Evolutionary conservation across 2,329 filamentous ascomycete genomes (phyloP), one percentile per base, ranked within the genome.

Genomic region (Botrytis paeoniae): DNA sequence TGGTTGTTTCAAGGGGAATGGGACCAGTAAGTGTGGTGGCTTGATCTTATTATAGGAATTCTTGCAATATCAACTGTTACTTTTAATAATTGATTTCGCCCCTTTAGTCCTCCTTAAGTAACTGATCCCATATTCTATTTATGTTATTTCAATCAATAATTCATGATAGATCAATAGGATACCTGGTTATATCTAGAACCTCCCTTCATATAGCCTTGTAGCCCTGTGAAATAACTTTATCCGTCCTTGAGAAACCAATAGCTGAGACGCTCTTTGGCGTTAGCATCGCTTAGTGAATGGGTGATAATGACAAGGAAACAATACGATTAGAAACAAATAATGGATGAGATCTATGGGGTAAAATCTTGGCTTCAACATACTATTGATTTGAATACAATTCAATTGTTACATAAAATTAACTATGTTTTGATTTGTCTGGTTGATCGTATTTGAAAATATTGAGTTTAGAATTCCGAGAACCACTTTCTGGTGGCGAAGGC

Each of bases 1-100:
- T 70, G 69, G 69, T 18, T 37, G 57, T 70, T 48, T 70, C 69
- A 63, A 62, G 68, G 39, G n/a, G 41, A 54, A 63, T 62, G 41
- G 57, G 43, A 60, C 25, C 32, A 57, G 64, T 54, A 25, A 32
- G 61, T 64, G 35, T 39, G 35, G 64, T 68, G 64, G 64, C 64
- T 57, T 20, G 37, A 57, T 68, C 64, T 68, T 68, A 68, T 68
- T 57, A 57, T 68, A 68, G 48, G 48, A 14, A 54, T 32, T 51
- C 22, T 54, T 54, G 32, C 29, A 66, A 66, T 25, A 20, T 39
- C 25, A n/a, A 65, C 25, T 48, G 63, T 51, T 51, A 51, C 63
- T 51, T 65, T 18, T 18, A n/a, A 48, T 48, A 48, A 37, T 65
- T 20, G 16, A 65, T 66, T 54, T 29, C 1, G 16, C 25, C 45